Conservation (phyloP, 2,329 filamentous ascomycete species). For the Aspergillus proliferans region DNA sequence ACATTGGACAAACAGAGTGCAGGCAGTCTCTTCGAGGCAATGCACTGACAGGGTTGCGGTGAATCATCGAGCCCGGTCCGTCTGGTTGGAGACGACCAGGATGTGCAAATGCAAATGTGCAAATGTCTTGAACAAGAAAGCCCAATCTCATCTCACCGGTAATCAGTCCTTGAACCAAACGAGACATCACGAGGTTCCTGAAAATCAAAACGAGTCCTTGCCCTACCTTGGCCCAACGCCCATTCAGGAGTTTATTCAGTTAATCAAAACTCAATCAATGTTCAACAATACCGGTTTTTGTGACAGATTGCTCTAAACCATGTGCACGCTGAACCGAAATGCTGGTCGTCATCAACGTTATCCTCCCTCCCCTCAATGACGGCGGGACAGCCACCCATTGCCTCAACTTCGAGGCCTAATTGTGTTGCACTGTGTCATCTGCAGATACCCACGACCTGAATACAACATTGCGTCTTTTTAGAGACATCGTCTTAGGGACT, state of each 20-base stretch:
- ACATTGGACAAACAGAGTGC: conserved; percentile 13
- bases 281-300: not conserved
- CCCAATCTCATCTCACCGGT: conserved; percentile 11
- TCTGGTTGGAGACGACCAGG: conserved; percentile 11
- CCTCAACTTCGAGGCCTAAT: conserved; percentile 25
- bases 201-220: conserved; percentile 9
- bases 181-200: conserved; percentile 14
- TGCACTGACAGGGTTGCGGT: conserved; percentile 14
- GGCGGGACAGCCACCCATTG: conserved; percentile 3
- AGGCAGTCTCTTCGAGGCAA: conserved; percentile 11
- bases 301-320: not conserved
- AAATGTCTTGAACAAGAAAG: conserved; percentile 18
- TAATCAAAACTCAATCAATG: not conserved
- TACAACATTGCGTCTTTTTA: conserved; percentile 12
- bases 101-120: conserved; percentile 2
- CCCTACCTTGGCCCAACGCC: conserved; percentile 10
- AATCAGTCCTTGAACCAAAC: conserved; percentile 7
- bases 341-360: not conserved
- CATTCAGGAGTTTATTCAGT: not conserved
- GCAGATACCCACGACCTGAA: conserved; percentile 23
- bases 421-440: conserved; percentile 24
- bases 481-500: conserved; percentile 19
- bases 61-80: conserved; percentile 10
- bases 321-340: not conserved
- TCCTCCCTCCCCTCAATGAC: not conserved